These are phyloP conservation scores for Calocybe gangraenosa DNA, from an alignment of 768 basidiomycete genomes.

Conservation along the genomic window DNA sequence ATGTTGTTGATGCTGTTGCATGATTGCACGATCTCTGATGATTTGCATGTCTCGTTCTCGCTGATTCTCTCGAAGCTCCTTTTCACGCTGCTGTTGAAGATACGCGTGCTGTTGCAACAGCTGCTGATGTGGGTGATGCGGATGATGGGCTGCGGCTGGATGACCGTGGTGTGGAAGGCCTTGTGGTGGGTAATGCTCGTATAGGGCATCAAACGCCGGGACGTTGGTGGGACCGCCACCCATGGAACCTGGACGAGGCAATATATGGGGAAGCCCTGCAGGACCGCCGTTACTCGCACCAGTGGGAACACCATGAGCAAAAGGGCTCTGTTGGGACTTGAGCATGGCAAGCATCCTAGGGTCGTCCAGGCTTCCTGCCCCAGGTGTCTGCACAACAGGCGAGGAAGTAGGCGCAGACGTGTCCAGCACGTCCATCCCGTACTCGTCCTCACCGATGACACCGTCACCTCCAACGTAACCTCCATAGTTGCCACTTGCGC, in stretches of 20 bases:
- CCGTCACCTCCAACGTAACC: slow-evolving; percentile 19
- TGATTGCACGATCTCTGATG: slow-evolving; percentile 11
- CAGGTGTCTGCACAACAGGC: slow-evolving; percentile 10
- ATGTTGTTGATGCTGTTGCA: slow-evolving; percentile 16
- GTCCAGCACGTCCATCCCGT: slow-evolving; percentile 16
- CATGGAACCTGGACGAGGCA: slow-evolving; percentile 11
- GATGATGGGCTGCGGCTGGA: slow-evolving; percentile 5
- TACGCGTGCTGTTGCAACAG: slow-evolving; percentile 8
- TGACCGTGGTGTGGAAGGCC: slow-evolving; percentile 13
- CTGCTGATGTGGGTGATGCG: slow-evolving; percentile 9
- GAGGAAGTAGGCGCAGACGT: slow-evolving; percentile 2
- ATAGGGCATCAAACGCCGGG: slow-evolving; percentile 19
- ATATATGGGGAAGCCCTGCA: slow-evolving; percentile 14
- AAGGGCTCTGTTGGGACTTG: slow-evolving; percentile 17
- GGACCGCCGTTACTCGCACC: slow-evolving; percentile 2
- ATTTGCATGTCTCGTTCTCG: slow-evolving; percentile 12
- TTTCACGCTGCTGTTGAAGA: slow-evolving; percentile 9
- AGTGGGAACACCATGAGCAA: slow-evolving; percentile 12
- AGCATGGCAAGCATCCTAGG: slow-evolving; percentile 18
- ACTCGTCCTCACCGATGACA: slow-evolving; percentile 16
- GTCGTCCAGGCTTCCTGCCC: slow-evolving; percentile 29
- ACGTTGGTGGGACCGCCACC: slow-evolving; percentile 16
- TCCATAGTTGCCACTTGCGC: slow-evolving; percentile 13
- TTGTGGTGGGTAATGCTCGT: slow-evolving; percentile 17
- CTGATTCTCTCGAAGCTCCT: slow-evolving; percentile 6